A percentile compares a stretch with the other conserved stretches of the same genome.
These are phyloP conservation scores for Candida labiduridarum DNA, from an alignment of 1,139 yeast species.

Conservation along the genomic window DNA sequence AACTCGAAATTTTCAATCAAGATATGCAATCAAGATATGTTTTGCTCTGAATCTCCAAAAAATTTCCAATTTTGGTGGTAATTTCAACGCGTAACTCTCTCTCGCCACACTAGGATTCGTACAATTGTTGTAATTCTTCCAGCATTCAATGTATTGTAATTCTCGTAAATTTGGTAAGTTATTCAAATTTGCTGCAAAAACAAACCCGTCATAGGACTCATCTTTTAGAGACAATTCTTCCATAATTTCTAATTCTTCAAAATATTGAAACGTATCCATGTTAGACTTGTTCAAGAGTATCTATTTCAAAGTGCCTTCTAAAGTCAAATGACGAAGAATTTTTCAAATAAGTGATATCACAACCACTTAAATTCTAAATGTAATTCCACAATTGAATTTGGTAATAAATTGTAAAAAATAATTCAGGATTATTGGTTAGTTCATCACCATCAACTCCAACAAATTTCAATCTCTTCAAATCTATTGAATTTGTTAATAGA, in stretches of 20 bases:
- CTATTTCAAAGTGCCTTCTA: neutral
- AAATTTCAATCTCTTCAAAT: neutral
- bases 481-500: neutral
- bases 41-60: neutral
- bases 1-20: neutral
- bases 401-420: constrained; percentile 1
- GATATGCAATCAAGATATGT: neutral
- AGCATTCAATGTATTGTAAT: neutral
- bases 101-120: neutral
- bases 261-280: neutral
- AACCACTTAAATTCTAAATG: neutral
- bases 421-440: neutral
- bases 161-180: neutral
- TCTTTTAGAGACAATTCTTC: neutral
- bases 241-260: neutral
- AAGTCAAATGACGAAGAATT: neutral
- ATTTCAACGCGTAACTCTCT: neutral
- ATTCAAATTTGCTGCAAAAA: neutral
- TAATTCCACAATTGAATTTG: neutral
- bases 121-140: no score
- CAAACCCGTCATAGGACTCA: neutral
- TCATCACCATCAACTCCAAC: neutral
- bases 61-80: neutral
- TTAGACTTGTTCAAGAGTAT: neutral
- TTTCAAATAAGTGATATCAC: neutral